Percentiles rank a stretch among this genome's conserved stretches.
phyloP scores from a whole-genome alignment of 768 basidiomycete genomes.

The Leccinum rimulosum region DNA sequence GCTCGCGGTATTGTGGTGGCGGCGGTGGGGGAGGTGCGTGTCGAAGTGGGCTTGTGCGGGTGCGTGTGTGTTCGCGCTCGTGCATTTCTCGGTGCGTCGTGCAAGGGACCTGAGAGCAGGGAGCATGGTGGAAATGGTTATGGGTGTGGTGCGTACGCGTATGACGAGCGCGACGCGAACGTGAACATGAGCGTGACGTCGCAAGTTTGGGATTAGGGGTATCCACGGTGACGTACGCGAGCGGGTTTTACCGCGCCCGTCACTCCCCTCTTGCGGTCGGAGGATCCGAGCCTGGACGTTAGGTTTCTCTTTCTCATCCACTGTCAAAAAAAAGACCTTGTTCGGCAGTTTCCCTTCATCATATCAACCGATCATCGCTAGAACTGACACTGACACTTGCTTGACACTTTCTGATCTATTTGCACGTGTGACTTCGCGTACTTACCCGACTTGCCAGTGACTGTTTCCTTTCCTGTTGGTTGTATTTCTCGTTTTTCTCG shows the following conservation, averaged over 20 bases:
- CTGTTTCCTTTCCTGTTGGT: neutral
- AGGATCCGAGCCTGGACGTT: neutral
- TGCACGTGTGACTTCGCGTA: neutral
- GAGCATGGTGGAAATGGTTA: neutral
- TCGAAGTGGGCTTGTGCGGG: slow-evolving; percentile 15
- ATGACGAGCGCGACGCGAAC: neutral
- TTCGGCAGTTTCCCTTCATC: neutral
- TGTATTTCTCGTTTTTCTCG: neutral
- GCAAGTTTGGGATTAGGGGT: neutral
- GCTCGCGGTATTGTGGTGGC: slow-evolving; percentile 62
- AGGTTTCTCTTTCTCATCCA: neutral
- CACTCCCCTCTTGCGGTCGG: neutral
- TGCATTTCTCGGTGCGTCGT: slow-evolving; percentile 5
- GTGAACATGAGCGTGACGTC: neutral
- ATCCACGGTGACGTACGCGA: neutral
- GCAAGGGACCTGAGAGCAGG: neutral
- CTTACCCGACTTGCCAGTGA: neutral
- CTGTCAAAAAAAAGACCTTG: neutral
- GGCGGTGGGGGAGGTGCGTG: slow-evolving; percentile 51
- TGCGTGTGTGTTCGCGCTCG: slow-evolving; percentile 30
- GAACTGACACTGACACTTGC: neutral
- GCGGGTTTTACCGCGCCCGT: too few species aligned
- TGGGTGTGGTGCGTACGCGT: neutral
- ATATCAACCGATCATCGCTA: neutral
- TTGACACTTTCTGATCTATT: neutral